Conservation (phyloP, 176 grass and related monocot species). For the Avena eriantha region DNA sequence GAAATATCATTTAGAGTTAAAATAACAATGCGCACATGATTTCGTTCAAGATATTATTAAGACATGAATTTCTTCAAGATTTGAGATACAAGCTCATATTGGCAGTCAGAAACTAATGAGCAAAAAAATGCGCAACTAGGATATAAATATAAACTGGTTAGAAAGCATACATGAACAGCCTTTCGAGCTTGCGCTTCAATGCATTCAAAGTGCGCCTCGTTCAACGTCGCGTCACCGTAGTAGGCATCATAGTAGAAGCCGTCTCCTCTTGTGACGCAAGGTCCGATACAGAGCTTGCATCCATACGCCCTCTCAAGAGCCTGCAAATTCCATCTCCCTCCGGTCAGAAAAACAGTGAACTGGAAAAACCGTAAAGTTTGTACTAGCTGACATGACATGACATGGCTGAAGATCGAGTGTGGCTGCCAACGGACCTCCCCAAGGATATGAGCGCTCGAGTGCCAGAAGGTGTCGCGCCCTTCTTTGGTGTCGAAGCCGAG, state of each 20-base stretch:
- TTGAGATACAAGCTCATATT: too few species aligned
- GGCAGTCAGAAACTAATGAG: constrained; percentile 14
- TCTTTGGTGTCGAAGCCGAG: constrained; percentile 87
- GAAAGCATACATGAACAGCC: constrained; percentile 72
- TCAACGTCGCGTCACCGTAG: constrained; percentile 80
- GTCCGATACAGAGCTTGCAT: constrained; percentile 93
- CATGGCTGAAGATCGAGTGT: not conserved
- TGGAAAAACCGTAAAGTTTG: not conserved
- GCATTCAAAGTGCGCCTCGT: constrained; percentile 73
- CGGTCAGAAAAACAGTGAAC: not conserved
- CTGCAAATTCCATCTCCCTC: constrained; percentile 40
- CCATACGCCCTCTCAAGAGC: constrained; percentile 91
- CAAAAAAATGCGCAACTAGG: not conserved
- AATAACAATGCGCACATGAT: too few species aligned
- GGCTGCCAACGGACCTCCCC: constrained; percentile 54
- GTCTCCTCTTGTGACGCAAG: constrained; percentile 92
- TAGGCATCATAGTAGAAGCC: constrained; percentile 98
- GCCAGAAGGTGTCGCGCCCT: constrained; percentile 93
- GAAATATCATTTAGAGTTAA: too few species aligned
- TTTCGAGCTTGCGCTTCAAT: constrained; percentile 79
- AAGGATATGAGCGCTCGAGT: constrained; percentile 96
- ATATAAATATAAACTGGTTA: not conserved
- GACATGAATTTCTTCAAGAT: too few species aligned
- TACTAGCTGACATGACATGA: not conserved
- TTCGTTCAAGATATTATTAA: too few species aligned